Base-by-base conservation (phyloP, 441 rosid species). In the Lepidium campestre region DNA sequence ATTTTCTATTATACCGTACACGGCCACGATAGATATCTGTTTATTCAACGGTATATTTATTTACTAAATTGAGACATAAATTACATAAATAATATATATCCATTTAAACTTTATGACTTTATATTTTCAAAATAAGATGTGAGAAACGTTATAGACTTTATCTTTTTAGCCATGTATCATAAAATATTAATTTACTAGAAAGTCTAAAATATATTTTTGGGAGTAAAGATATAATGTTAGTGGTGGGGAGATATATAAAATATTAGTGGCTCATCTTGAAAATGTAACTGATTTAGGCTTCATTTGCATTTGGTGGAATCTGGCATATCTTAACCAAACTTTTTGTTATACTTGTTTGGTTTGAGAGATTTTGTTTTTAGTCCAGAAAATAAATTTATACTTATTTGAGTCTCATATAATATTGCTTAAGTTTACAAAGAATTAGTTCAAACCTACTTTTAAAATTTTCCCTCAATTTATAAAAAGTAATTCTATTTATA, bases 261-360 rank as follows among this genome's bases (percentile, higher is more conserved):
- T 17, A 68, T 25, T 45, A 17, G 65, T 57, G 40, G 57, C 22
- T 17, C 7, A 37, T 29, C n/a, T 41, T 32, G 35, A 48, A 47
- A 23, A 2, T 29, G 12, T 45, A 35, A 13, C 5, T 27, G 37
- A 57, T 11, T 58, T 29, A 10, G 48, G 35, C 37, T 54, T 62
- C 56, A 54, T 70, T 44, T 54, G 68, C 42, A 70, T 70, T 70
- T 37, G 74, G 74, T 70, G 25, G 62, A 70, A 55, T 62, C 11
- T 45, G 63, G 62, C 68, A 55, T 62, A 35, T 25, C 17, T 44
- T 44, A 18, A 45, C 74, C 73, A 18, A 70, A 70, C 74, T 62
- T 45, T 10, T 54, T 12, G 23, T 61, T 36, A 55, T 34, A 62
- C 22, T 37, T 44, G 74, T 62, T 53, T 62, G 53, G 68, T 45